These are phyloP conservation scores for Magnusiomyces tetraspermus DNA, from an alignment of 1,139 yeast species.

Conservation along the genomic window DNA sequence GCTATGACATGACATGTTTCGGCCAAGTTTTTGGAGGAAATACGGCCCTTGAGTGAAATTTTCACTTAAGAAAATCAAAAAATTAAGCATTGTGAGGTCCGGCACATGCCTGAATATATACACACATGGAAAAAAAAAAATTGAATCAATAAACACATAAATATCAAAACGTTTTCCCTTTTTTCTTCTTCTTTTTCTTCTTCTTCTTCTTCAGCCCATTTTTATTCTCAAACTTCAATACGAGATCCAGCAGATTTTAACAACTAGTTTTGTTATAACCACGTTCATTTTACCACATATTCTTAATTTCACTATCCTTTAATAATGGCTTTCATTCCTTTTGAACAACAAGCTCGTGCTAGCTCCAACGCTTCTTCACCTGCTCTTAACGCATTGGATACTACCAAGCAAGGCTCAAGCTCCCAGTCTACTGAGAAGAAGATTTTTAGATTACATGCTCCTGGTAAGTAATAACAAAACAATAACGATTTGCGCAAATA, in stretches of 20 bases:
- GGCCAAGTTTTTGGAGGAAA: too few species aligned
- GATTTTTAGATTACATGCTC: constrained; percentile 1
- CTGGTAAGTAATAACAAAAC: too few species aligned
- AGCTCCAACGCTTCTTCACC: neutral
- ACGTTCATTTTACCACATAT: neutral
- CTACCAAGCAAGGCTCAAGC: neutral
- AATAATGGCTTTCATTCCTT: constrained; percentile 4
- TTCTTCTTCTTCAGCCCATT: neutral
- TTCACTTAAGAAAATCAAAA: too few species aligned
- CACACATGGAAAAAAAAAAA: too few species aligned
- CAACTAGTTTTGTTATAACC: neutral
- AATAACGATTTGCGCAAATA: too few species aligned
- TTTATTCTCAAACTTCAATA: neutral
- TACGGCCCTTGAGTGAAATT: too few species aligned
- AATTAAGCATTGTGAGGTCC: too few species aligned
- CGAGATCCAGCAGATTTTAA: too few species aligned
- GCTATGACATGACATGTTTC: too few species aligned
- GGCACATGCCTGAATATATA: too few species aligned
- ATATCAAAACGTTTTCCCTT: neutral
- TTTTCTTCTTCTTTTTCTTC: neutral
- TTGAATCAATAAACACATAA: too few species aligned
- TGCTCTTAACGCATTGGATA: neutral
- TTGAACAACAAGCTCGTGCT: neutral
- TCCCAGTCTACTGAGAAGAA: neutral
- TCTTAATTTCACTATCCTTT: neutral